Evolutionary conservation across 768 basidiomycete species (phyloP).

Genomic region (Aureoboletus auriporus): DNA sequence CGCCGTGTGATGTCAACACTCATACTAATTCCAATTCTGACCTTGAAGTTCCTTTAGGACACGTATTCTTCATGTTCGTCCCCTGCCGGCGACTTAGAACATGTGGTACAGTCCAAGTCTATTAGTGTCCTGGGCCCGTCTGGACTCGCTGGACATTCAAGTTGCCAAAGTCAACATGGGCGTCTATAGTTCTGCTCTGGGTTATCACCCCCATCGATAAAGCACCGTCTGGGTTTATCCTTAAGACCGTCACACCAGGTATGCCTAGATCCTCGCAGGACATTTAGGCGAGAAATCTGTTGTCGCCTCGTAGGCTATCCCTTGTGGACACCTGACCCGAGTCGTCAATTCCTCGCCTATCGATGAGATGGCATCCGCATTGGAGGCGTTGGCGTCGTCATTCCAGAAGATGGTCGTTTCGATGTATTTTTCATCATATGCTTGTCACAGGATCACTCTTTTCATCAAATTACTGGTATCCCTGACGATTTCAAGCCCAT

Average conservation of each 20-base stretch:
- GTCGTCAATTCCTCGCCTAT: conserved; percentile 23
- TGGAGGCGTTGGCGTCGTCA: background rate
- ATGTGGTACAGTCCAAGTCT: no score
- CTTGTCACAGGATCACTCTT: conserved; percentile 21
- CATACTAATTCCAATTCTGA: conserved; percentile 3
- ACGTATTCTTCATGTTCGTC: no score
- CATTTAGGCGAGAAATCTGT: conserved; percentile 15
- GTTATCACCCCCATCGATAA: no score
- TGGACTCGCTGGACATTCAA: no score
- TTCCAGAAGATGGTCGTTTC: background rate
- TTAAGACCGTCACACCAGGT: no score
- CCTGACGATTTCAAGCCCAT: conserved; percentile 21
- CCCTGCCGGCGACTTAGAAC: no score
- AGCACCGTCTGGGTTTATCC: no score
- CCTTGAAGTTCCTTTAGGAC: no score
- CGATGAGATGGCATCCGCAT: conserved; percentile 25
- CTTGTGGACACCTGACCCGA: conserved; percentile 31
- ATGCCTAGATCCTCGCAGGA: conserved; percentile 7
- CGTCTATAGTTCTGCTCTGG: no score
- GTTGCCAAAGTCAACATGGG: no score
- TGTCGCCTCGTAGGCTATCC: conserved; percentile 27
- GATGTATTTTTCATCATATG: background rate
- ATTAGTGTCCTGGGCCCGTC: no score
- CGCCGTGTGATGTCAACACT: conserved; percentile 22
- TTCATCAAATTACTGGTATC: conserved; percentile 11